These are phyloP conservation scores for Phytophthora citricola DNA, from an alignment of 352 stramenopile genomes.

Conservation along the genomic window DNA sequence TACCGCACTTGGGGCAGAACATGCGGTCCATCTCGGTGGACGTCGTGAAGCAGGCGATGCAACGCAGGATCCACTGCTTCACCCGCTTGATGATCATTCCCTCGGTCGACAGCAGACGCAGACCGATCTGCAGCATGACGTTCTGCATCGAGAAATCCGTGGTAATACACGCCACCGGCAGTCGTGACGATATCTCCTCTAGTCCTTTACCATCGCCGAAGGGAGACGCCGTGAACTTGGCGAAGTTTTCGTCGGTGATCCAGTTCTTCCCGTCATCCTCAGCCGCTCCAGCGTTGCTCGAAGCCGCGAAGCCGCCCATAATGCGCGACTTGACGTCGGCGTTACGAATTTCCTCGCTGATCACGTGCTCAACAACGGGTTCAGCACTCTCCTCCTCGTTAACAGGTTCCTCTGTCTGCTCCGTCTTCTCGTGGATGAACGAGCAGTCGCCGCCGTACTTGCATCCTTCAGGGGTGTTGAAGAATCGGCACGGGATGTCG, in stretches of 20 bases:
- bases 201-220: constrained; percentile 79
- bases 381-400: constrained; percentile 28
- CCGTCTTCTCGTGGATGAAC: constrained; percentile 68
- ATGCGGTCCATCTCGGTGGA: constrained; percentile 93
- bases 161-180: constrained; percentile 83
- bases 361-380: constrained; percentile 43
- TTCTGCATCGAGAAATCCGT: constrained; percentile 93
- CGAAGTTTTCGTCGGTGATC: constrained; percentile 74
- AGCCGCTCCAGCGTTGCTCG: constrained; percentile 73
- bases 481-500: constrained; percentile 78
- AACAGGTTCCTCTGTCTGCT: constrained; percentile 36
- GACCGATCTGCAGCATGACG: constrained; percentile 90
- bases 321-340: constrained; percentile 89
- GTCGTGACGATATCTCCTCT: constrained; percentile 58
- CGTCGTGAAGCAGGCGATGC: constrained; percentile 96
- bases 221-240: constrained; percentile 70
- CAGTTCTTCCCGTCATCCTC: constrained; percentile 92
- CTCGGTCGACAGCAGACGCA: constrained; percentile 80
- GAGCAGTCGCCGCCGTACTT: constrained; percentile 74
- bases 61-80: constrained; percentile 97
- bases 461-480: constrained; percentile 77
- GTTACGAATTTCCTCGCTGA: constrained; percentile 67
- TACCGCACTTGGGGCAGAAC: constrained; percentile 98
- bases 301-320: constrained; percentile 81
- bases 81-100: constrained; percentile 90